Evolutionary conservation across 768 basidiomycete genomes (phyloP), one percentile per base, ranked within the genome.

Genomic region (Pseudohyphozyma bogoriensis): DNA sequence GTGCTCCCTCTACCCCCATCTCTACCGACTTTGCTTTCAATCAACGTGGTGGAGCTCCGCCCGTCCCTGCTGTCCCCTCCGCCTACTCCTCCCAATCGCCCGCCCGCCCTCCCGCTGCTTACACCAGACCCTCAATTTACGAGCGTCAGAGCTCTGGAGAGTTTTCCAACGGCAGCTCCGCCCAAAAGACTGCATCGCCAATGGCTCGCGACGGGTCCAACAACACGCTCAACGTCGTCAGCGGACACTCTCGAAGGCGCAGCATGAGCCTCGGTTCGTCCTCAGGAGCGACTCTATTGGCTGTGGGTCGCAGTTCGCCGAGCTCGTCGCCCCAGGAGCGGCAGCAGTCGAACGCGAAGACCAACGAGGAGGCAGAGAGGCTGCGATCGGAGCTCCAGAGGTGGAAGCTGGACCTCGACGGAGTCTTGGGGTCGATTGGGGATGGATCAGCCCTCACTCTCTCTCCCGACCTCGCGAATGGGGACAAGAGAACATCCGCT

Each of bases 401-500:
- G 36, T 67, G 66, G 66, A 42, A 59, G 24, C 54, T 61, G 2
- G 66, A 59, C 26, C 46, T 64, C 24, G 66, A 67, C 37, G 66
- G 66, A 0, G 62, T 64, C 3, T 36, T 66, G 5, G 54, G 53
- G 3, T 35, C 33, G 16, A 36, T 56, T 33, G 55, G 55, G 0
- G 55, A 56, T 24, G 33, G 33, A 12, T n/a, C 15, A 7, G 47
- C 29, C 4, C 29, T 49, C 11, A 12, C n/a, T 12, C 35, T 52
- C 13, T 52, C 51, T n/a, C 51, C 42, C 3, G 42, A 44, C 20
- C 42, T 44, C 20, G n/a, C 46, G 26, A 47, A 37, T 26, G 22
- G 32, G 20, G 33, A 39, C 28, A 28, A 35, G 42, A 46, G 52
- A 24, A 13, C 31, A n/a, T 12, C 45, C 6, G 45, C 28, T 24